Evolutionary conservation across 2,329 filamentous ascomycete species (phyloP).

Genomic region (Phialocephala sp.): DNA sequence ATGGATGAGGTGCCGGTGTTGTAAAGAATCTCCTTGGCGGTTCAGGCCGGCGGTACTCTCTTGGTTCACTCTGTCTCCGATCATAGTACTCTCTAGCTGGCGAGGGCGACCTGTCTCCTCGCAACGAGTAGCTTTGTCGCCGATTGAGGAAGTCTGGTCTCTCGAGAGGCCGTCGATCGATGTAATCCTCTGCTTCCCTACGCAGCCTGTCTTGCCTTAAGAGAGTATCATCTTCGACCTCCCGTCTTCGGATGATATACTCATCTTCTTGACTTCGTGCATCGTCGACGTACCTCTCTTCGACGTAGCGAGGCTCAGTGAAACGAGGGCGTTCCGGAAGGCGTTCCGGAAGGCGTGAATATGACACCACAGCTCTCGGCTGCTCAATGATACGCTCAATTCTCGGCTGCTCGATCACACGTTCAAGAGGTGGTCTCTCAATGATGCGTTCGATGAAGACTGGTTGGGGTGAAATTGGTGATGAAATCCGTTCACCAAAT

Average conservation of each 20-base stretch:
- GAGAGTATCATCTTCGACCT: constrained; percentile 11
- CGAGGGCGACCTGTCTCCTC: constrained; percentile 2
- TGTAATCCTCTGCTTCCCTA: constrained; percentile 33
- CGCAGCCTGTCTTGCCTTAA: neutral
- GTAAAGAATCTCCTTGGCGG: constrained; percentile 5
- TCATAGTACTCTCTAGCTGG: constrained; percentile 8
- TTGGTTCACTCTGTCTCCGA: constrained; percentile 5
- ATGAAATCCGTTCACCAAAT: constrained; percentile 18
- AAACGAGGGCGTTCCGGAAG: constrained; percentile 25
- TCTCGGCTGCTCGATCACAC: constrained; percentile 15
- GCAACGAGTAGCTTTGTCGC: constrained; percentile 5
- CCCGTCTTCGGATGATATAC: constrained; percentile 12
- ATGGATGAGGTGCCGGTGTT: constrained; percentile 21
- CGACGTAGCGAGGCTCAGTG: constrained; percentile 21
- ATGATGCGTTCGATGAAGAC: constrained; percentile 15
- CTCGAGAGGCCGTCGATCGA: constrained; percentile 23
- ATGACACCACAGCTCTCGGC: constrained; percentile 25
- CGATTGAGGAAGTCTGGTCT: constrained; percentile 14
- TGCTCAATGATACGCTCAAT: constrained; percentile 22
- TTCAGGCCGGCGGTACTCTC: constrained; percentile 11
- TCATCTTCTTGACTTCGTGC: constrained; percentile 16
- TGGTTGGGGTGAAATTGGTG: constrained; percentile 21
- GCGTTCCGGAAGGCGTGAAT: constrained; percentile 24
- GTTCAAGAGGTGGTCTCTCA: constrained; percentile 2
- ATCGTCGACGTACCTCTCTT: constrained; percentile 29